These are phyloP conservation scores for Gnaphalium uliginosum DNA, from an alignment of 129 eudicot genomes.

Conservation along the genomic window DNA sequence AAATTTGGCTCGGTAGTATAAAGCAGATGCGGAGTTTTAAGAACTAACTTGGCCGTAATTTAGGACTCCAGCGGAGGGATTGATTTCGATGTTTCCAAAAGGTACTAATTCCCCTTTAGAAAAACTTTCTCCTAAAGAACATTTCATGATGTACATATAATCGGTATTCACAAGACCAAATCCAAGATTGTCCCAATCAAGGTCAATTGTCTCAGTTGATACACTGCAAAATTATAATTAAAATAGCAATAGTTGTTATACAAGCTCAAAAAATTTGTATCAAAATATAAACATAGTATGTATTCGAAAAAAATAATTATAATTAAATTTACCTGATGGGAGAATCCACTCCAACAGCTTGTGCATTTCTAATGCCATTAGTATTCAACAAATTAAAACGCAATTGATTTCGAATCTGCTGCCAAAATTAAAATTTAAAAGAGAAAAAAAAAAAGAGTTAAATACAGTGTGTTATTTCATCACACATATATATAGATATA, in stretches of 20 bases:
- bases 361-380: constrained; percentile 23
- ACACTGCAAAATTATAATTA: constrained; percentile 29
- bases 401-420: constrained; percentile 47
- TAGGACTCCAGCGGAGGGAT: constrained; percentile 78
- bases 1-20: background rate
- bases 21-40: constrained; percentile 16
- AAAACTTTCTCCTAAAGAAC: constrained; percentile 61
- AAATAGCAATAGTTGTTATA: constrained; percentile 2
- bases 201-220: constrained; percentile 47
- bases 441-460: background rate
- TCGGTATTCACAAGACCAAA: constrained; percentile 70
- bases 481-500: background rate
- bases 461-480: background rate
- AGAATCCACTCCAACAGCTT: constrained; percentile 48
- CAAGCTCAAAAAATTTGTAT: background rate
- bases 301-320: background rate
- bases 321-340: constrained; percentile 41
- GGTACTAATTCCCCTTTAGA: constrained; percentile 65
- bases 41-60: constrained; percentile 86
- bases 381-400: constrained; percentile 27
- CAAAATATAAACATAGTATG: background rate
- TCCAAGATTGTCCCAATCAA: constrained; percentile 88
- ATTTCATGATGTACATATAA: constrained; percentile 73
- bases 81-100: constrained; percentile 83
- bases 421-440: background rate